phyloP scores from a whole-genome alignment of 176 grass and related monocot species.

The Triticum monococcum region DNA sequence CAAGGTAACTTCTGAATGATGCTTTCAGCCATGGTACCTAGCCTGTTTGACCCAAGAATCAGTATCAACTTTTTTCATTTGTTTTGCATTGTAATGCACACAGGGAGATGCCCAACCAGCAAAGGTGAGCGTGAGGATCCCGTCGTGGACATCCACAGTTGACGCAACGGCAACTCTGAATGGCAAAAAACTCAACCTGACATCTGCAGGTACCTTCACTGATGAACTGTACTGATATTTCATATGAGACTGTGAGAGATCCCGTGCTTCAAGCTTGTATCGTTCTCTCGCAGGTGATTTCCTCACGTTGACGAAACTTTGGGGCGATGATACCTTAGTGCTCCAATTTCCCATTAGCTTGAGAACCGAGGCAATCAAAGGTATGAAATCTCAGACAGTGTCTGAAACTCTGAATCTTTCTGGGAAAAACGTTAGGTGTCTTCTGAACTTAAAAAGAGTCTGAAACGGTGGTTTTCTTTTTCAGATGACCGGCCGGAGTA shows the following conservation, averaged over 20 bases:
- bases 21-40: not conserved
- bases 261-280: not conserved
- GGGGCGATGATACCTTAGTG: slow-evolving; percentile 54
- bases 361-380: slow-evolving; percentile 73
- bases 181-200: slow-evolving; percentile 48
- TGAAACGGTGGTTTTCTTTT: not conserved
- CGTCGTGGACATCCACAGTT: slow-evolving; percentile 69
- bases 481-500: slow-evolving; percentile 79
- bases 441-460: not conserved
- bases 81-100: not conserved
- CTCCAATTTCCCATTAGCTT: slow-evolving; percentile 59
- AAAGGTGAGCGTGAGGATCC: slow-evolving; percentile 66
- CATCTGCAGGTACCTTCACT: slow-evolving; percentile 42
- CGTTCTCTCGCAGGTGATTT: slow-evolving; percentile 55
- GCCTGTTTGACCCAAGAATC: not conserved
- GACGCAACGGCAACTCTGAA: slow-evolving; percentile 51
- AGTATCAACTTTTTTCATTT: no score
- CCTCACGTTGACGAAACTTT: slow-evolving; percentile 56
- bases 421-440: not conserved
- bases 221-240: not conserved
- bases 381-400: slow-evolving; percentile 10
- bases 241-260: not conserved
- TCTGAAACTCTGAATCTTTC: not conserved
- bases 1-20: slow-evolving; percentile 30
- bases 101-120: slow-evolving; percentile 46